Evolutionary conservation across 2,329 filamentous ascomycete genomes (phyloP).

Genomic region (Helicocarpus griseus): DNA sequence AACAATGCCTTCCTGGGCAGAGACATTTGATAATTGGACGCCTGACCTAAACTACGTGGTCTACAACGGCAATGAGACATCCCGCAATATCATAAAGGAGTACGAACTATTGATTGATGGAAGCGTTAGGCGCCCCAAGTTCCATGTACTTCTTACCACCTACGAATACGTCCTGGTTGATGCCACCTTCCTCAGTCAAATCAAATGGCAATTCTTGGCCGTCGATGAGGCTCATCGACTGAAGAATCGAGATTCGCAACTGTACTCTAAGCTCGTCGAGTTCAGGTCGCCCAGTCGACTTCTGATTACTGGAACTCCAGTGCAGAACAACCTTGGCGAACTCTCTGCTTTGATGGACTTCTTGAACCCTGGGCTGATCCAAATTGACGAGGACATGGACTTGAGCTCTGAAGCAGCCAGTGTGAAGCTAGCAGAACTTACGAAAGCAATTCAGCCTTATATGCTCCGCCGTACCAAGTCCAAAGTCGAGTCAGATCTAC

Average conservation of each 20-base stretch:
- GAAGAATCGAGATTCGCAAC: conserved; percentile 90
- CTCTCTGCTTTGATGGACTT: conserved; percentile 91
- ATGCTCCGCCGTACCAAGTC: conserved; percentile 95
- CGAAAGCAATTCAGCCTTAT: conserved; percentile 78
- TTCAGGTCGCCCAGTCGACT: conserved; percentile 84
- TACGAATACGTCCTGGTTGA: conserved; percentile 94
- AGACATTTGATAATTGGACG: conserved; percentile 94
- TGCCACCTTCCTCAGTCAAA: conserved; percentile 69
- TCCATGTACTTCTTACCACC: conserved; percentile 94
- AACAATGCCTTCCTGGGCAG: conserved; percentile 95
- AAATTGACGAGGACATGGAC: conserved; percentile 87
- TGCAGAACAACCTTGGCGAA: conserved; percentile 93
- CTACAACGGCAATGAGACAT: conserved; percentile 81
- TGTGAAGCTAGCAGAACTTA: conserved; percentile 76
- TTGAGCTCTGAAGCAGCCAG: conserved; percentile 71
- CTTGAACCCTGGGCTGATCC: conserved; percentile 84
- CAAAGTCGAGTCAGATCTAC: conserved; percentile 91
- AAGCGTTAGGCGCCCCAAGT: conserved; percentile 81
- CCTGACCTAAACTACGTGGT: conserved; percentile 95
- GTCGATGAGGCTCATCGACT: conserved; percentile 95
- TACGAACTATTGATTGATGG: conserved; percentile 81
- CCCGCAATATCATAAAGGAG: conserved; percentile 78
- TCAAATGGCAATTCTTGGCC: conserved; percentile 96
- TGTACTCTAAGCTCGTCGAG: conserved; percentile 74
- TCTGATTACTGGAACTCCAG: conserved; percentile 91